Evolutionary conservation across 192 early-diverging fungal genomes (phyloP), one percentile per base, ranked within the genome.

Genomic region (Backusella liffmaniae): DNA sequence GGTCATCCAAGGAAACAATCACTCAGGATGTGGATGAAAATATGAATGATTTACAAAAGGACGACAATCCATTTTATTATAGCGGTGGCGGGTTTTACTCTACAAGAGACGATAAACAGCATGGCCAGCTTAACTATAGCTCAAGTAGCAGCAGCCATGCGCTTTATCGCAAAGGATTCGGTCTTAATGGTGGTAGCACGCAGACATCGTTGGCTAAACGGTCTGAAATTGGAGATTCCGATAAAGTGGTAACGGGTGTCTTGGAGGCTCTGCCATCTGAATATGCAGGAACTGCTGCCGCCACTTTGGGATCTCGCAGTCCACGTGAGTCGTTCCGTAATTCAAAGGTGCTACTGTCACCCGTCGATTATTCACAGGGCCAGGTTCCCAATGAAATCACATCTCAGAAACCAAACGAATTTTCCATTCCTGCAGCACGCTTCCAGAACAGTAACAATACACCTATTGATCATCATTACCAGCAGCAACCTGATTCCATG

Each of bases 361-460:
- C 49, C 12, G 12, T n/a, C 29, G 51, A 46, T 21, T 69, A 18
- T 10, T 29, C 49, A 21, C 71, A 68, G 26, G 72, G 80, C 9
- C 80, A 81, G 39, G 69, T 74, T 29, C 80, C 76, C 6, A 81
- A 81, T 66, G 80, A 81, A 44, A 49, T 74, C 6, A 37, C 59
- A 13, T 62, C 67, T 49, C 80, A 81, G 18, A 81, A 81, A 66
- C 80, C 80, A n/a, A 81, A 81, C 53, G 80, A 81, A 32, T 77
- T 77, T 37, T 81, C 80, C 3, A 42, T 66, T 12, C 66, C 62
- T 15, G 67, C 72, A 2, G 10, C 26, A 1, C 71, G 59, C 12
- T 68, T 39, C 16, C 67, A 76, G 37, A 30, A 15, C 2, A 66
- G 66, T 9, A 39, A 51, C 5, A 77, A 41, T 49, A 71, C 67